phyloP scores from a whole-genome alignment of 805 yeast species.

The Torulaspora indica region DNA sequence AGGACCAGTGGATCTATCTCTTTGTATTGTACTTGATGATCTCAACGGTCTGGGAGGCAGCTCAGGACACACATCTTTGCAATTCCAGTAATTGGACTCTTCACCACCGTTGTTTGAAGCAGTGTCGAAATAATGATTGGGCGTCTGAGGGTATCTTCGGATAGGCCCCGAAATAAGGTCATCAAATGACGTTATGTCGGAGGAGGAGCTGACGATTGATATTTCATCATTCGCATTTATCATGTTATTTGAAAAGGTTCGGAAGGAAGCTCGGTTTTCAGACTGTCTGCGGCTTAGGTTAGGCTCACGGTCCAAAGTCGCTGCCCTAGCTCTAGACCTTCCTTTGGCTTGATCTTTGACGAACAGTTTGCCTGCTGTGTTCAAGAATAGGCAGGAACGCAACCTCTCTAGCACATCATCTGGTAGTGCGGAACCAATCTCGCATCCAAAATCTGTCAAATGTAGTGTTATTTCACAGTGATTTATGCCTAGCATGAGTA shows the following conservation, averaged over 20 bases:
- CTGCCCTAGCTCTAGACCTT: slow-evolving; percentile 19
- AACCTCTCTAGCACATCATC: slow-evolving; percentile 43
- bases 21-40: slow-evolving; percentile 1
- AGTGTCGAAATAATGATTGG: slow-evolving; percentile 32
- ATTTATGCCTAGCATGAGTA: slow-evolving; percentile 35
- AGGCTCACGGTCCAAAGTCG: slow-evolving; percentile 16
- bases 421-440: slow-evolving; percentile 53
- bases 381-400: slow-evolving; percentile 35
- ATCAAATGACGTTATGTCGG: slow-evolving; percentile 33
- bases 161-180: slow-evolving; percentile 24
- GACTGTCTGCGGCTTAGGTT: slow-evolving; percentile 19
- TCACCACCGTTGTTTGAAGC: slow-evolving; percentile 17
- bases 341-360: slow-evolving; percentile 28
- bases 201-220: slow-evolving; percentile 28
- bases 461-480: slow-evolving; percentile 41
- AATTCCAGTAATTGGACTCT: slow-evolving; percentile 31
- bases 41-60: slow-evolving; percentile 15
- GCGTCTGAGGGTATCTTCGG: slow-evolving; percentile 34
- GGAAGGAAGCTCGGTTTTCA: slow-evolving; percentile 28
- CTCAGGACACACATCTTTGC: slow-evolving; percentile 23
- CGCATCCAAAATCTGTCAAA: slow-evolving; percentile 63
- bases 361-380: slow-evolving; percentile 30
- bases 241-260: slow-evolving; percentile 27
- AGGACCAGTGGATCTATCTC: slow-evolving; percentile 9
- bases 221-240: slow-evolving; percentile 28